phyloP scores from a whole-genome alignment of 441 rosid species.

The Flueggea neowawraea region DNA sequence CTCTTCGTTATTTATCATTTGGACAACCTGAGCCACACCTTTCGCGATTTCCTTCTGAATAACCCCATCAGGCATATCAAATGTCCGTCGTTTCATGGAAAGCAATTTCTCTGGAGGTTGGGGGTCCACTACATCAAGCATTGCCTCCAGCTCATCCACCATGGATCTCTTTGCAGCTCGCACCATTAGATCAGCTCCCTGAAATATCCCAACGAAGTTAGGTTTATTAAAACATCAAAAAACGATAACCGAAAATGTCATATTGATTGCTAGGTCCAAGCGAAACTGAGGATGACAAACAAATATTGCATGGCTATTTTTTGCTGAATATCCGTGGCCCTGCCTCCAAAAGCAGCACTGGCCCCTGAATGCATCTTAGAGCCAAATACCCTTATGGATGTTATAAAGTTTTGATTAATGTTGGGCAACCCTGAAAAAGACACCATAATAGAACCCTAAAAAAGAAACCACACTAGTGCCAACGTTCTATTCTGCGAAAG shows the following conservation, averaged over 20 bases:
- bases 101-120: conserved; percentile 63
- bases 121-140: conserved; percentile 90
- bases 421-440: too few species aligned
- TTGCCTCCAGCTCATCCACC: conserved; percentile 87
- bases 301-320: too few species aligned
- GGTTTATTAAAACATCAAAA: too few species aligned
- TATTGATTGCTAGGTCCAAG: not conserved
- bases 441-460: too few species aligned
- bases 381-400: too few species aligned
- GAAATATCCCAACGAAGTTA: conserved; percentile 2
- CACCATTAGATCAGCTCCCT: conserved; percentile 89
- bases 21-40: conserved; percentile 82
- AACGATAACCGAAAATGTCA: conserved; percentile 2
- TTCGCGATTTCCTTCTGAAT: conserved; percentile 70
- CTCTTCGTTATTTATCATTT: conserved; percentile 57
- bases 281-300: too few species aligned
- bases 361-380: too few species aligned
- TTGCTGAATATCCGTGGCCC: too few species aligned
- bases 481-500: too few species aligned
- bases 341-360: too few species aligned
- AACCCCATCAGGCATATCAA: conserved; percentile 74
- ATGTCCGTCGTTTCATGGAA: conserved; percentile 76
- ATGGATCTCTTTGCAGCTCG: conserved; percentile 75
- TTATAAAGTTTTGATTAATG: too few species aligned
- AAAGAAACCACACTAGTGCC: too few species aligned